phyloP scores from a whole-genome alignment of 257 asterid genomes.

The Ballota nigra region DNA sequence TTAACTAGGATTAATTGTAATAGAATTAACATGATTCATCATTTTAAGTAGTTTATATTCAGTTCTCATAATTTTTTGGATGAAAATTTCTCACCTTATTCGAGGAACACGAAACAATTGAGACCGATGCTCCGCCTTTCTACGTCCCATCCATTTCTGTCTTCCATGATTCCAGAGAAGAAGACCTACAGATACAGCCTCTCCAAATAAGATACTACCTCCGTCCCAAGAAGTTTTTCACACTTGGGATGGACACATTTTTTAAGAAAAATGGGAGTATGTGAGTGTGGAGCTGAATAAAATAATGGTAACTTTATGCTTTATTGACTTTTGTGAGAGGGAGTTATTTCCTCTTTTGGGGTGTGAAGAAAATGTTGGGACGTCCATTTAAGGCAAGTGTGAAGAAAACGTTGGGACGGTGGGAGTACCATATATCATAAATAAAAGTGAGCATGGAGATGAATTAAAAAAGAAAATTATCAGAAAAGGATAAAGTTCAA shows the following conservation, averaged over 20 bases:
- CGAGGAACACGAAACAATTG: constrained; percentile 44
- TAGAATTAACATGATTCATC: background rate
- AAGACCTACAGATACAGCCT: constrained; percentile 47
- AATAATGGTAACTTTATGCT: no score
- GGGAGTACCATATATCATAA: background rate
- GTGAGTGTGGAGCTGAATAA: no score
- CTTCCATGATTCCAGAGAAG: constrained; percentile 69
- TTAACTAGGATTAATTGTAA: background rate
- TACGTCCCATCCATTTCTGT: constrained; percentile 61
- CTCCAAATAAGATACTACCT: constrained; percentile 22
- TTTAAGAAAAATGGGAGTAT: no score
- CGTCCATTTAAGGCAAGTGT: no score
- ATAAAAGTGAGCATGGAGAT: background rate
- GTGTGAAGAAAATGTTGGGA: no score
- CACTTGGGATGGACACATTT: no score
- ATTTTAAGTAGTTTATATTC: background rate
- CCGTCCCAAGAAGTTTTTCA: no score
- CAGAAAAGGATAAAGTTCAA: background rate
- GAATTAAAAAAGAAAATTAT: background rate
- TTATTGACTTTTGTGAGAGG: no score
- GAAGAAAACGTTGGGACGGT: no score
- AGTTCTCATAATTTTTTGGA: background rate
- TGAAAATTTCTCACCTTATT: constrained; percentile 42
- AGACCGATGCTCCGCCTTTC: constrained; percentile 28
- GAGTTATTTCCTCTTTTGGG: no score